Evolutionary conservation across 225 moss, liverwort and hornwort species (phyloP).

Genomic region (Pseudoscleropodium purum): DNA sequence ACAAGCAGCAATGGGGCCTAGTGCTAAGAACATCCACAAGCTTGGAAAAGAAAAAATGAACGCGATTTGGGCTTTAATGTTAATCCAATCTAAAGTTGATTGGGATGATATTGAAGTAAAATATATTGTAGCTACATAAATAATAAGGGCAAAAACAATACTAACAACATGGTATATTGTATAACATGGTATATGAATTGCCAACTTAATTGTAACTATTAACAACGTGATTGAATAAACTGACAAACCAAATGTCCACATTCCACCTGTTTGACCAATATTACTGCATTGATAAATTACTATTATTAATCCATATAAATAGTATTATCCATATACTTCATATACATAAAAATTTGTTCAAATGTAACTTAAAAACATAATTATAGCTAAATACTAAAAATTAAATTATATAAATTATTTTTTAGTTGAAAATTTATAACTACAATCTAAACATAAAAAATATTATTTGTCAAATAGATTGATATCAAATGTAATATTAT

Average conservation of each 20-base stretch:
- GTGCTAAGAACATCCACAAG: conserved; percentile 55
- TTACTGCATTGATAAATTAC: conserved; percentile 2
- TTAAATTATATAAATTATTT: no score
- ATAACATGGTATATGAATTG: conserved; percentile 39
- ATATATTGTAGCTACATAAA: conserved; percentile 31
- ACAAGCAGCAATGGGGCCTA: conserved; percentile 46
- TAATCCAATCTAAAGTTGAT: conserved; percentile 7
- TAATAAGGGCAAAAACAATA: conserved; percentile 10
- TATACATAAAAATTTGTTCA: accelerated
- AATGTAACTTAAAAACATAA: accelerated
- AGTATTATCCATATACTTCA: neutral
- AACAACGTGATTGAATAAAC: conserved; percentile 38
- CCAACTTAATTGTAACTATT: conserved; percentile 53
- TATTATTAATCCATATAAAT: no score
- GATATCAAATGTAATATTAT: neutral
- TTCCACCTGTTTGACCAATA: conserved; percentile 36
- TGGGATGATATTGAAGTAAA: conserved; percentile 26
- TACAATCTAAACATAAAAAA: neutral
- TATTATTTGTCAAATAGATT: neutral
- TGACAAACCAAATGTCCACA: conserved; percentile 47
- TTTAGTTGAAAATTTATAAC: neutral
- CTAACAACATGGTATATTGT: conserved; percentile 42
- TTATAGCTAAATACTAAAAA: neutral
- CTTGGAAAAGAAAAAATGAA: conserved; percentile 20
- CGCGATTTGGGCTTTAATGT: conserved; percentile 17